Evolutionary conservation across 179 eudicot genomes (phyloP).

Genomic region (Pouteria campechiana): DNA sequence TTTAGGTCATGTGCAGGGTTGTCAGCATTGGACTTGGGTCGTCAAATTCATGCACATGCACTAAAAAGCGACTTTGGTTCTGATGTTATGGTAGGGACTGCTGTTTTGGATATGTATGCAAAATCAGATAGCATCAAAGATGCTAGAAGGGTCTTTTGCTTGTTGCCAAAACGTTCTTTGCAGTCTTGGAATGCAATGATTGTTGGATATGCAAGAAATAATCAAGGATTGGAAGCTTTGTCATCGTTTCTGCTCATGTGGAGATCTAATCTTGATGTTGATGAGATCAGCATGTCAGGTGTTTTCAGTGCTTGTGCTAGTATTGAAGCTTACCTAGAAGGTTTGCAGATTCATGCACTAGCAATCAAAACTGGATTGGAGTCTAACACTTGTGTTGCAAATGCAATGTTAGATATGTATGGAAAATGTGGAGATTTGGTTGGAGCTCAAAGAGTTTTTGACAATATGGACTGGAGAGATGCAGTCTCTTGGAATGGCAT

Average conservation of each 20-base stretch:
- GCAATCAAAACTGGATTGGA: conserved; percentile 39
- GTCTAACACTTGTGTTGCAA: conserved; percentile 43
- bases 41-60: conserved; percentile 78
- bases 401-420: conserved; percentile 74
- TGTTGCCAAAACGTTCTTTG: conserved; percentile 31
- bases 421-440: conserved; percentile 60
- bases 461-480: conserved; percentile 62
- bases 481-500: conserved; percentile 89
- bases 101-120: conserved; percentile 88
- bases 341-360: conserved; percentile 60
- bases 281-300: conserved; percentile 71
- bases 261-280: conserved; percentile 48
- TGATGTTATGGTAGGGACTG: conserved; percentile 71
- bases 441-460: conserved; percentile 51
- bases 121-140: conserved; percentile 43
- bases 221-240: conserved; percentile 48
- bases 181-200: conserved; percentile 81
- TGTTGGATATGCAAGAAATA: conserved; percentile 57
- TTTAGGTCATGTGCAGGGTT: conserved; percentile 81
- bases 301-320: conserved; percentile 71
- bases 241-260: conserved; percentile 35
- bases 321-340: conserved; percentile 29
- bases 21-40: conserved; percentile 38
- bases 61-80: conserved; percentile 53
- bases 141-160: conserved; percentile 58